These are phyloP conservation scores for Aspergillus ibericus DNA, from an alignment of 2,329 filamentous ascomycete species.

Conservation along the genomic window DNA sequence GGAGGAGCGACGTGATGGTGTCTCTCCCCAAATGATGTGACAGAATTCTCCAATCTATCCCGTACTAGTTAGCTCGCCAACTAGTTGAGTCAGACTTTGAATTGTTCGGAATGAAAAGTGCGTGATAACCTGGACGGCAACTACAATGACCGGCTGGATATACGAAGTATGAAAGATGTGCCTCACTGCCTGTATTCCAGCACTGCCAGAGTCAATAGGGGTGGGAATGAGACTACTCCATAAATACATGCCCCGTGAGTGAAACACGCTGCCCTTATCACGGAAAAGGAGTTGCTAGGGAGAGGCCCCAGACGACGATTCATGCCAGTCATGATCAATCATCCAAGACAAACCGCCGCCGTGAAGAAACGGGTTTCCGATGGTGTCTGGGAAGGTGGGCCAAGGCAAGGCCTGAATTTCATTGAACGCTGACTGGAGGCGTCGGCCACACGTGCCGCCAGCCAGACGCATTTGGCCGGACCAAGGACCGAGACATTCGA, in stretches of 20 bases:
- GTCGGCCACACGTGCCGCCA: conserved; percentile 14
- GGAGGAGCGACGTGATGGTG: background rate
- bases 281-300: background rate
- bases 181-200: background rate
- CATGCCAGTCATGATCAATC: background rate
- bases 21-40: background rate
- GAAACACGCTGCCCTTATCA: background rate
- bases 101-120: background rate
- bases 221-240: too few relatives aligned
- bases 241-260: too few relatives aligned
- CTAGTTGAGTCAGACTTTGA: background rate
- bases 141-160: background rate
- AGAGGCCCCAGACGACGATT: background rate
- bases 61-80: background rate
- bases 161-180: background rate
- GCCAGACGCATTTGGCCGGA: conserved; percentile 1
- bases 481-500: conserved; percentile 7
- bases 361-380: background rate
- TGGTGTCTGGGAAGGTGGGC: background rate
- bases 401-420: background rate
- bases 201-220: background rate
- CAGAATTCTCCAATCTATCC: too few relatives aligned
- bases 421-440: background rate
- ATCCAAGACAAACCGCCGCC: background rate
- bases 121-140: background rate